phyloP scores from a whole-genome alignment of 441 rosid genomes.

The Capsella rubella region DNA sequence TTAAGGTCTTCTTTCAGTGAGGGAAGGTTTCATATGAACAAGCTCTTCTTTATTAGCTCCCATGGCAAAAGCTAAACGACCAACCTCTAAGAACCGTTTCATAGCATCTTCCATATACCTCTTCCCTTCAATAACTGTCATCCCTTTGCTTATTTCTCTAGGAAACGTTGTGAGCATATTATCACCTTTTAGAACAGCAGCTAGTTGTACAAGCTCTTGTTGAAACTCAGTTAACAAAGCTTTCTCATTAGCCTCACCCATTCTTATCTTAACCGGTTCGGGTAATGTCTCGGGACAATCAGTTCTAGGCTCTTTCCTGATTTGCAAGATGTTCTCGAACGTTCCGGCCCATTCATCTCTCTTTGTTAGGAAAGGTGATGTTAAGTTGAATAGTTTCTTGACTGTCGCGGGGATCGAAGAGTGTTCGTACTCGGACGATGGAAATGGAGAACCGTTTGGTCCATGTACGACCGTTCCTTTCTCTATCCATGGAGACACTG shows the following conservation, averaged over 20 bases:
- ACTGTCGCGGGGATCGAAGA: conserved; percentile 90
- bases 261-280: conserved; percentile 64
- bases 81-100: conserved; percentile 70
- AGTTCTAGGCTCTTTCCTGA: conserved; percentile 65
- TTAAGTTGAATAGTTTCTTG: conserved; percentile 73
- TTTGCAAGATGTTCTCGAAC: conserved; percentile 67
- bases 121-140: conserved; percentile 81
- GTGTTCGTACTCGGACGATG: conserved; percentile 81
- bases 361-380: conserved; percentile 71
- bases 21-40: conserved; percentile 85
- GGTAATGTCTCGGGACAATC: conserved; percentile 83
- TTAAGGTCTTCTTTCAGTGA: conserved; percentile 61
- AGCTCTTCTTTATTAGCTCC: conserved; percentile 77
- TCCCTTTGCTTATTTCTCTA: conserved; percentile 54
- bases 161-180: conserved; percentile 58
- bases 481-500: conserved; percentile 83
- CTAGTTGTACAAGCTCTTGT: conserved; percentile 78
- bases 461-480: conserved; percentile 89
- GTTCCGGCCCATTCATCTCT: conserved; percentile 93
- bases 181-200: conserved; percentile 79
- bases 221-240: conserved; percentile 78
- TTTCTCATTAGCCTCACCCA: conserved; percentile 61
- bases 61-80: conserved; percentile 64
- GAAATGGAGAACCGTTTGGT: conserved; percentile 68
- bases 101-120: conserved; percentile 82